phyloP scores from a whole-genome alignment of 805 yeast genomes.

The Barnettozyma sp. region DNA sequence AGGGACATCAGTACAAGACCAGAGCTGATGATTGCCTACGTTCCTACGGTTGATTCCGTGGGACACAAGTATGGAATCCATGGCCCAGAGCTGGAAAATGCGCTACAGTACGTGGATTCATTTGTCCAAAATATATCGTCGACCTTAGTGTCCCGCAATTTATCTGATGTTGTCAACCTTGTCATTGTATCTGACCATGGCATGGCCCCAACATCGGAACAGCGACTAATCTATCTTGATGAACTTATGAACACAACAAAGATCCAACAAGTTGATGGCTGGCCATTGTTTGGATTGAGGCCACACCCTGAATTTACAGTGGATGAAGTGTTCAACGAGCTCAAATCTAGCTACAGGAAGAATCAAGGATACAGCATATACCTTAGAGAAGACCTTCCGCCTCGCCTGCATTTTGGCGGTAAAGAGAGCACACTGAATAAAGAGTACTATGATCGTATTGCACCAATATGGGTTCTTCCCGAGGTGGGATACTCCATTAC shows the following conservation, averaged over 20 bases:
- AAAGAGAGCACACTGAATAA: background rate
- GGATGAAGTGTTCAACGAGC: constrained; percentile 40
- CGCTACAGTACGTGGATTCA: constrained; percentile 56
- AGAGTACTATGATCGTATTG: constrained; percentile 52
- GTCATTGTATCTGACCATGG: constrained; percentile 88
- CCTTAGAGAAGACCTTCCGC: constrained; percentile 46
- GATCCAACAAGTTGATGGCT: constrained; percentile 65
- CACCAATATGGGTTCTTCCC: constrained; percentile 84
- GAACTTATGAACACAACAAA: constrained; percentile 49
- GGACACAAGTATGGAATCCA: constrained; percentile 70
- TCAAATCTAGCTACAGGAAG: constrained; percentile 28
- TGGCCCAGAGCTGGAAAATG: constrained; percentile 50
- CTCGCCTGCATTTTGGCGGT: constrained; percentile 29
- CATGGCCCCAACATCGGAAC: constrained; percentile 79
- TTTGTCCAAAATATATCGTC: constrained; percentile 45
- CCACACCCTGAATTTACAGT: constrained; percentile 38
- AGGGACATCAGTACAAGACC: constrained; percentile 50
- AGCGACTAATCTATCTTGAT: constrained; percentile 63
- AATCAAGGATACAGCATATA: constrained; percentile 40
- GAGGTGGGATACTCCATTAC: constrained; percentile 72
- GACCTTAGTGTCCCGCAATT: constrained; percentile 47
- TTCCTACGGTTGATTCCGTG: constrained; percentile 72
- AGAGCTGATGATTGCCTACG: constrained; percentile 67
- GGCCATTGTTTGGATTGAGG: constrained; percentile 80
- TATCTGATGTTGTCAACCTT: constrained; percentile 61